A percentile compares a stretch with the other conserved stretches of the same genome.
phyloP scores from a whole-genome alignment of 345 rosid genomes.

The Mangifera indica region DNA sequence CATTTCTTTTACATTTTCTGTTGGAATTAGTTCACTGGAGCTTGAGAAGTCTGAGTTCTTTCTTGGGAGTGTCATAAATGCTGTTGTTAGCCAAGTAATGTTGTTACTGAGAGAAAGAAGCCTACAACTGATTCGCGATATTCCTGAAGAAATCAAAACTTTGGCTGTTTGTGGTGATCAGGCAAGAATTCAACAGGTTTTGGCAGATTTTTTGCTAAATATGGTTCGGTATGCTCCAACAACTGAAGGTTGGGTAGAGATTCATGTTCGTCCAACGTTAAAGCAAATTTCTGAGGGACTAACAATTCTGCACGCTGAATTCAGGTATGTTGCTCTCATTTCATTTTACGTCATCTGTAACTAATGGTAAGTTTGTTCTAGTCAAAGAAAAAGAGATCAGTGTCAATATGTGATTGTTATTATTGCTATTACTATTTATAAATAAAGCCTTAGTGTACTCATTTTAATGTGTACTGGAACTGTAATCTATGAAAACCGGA shows the following conservation, averaged over 20 bases:
- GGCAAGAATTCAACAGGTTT: conserved; percentile 80
- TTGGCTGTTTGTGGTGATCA: conserved; percentile 88
- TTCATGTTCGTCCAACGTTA: conserved; percentile 61
- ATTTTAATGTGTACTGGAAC: neutral
- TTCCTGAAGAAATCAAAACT: conserved; percentile 85
- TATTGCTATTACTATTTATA: neutral
- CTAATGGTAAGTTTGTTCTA: neutral
- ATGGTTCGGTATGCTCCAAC: conserved; percentile 79
- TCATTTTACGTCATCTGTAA: neutral
- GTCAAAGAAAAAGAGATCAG: neutral
- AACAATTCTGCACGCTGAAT: conserved; percentile 55
- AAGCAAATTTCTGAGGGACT: conserved; percentile 57
- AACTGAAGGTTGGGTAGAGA: conserved; percentile 86
- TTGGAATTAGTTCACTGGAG: conserved; percentile 62
- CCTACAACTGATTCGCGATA: conserved; percentile 87
- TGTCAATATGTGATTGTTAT: neutral
- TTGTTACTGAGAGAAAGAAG: conserved; percentile 68
- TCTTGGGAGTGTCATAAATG: conserved; percentile 82
- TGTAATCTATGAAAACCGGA: no score
- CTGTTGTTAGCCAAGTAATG: conserved; percentile 97
- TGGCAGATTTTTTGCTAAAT: conserved; percentile 86
- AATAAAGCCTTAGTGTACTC: neutral
- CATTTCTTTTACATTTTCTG: conserved; percentile 9
- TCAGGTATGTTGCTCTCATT: conserved; percentile 50
- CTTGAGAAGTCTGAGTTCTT: conserved; percentile 73